These are phyloP conservation scores for Epichloe sp. DNA, from an alignment of 2,329 filamentous ascomycete species.

Conservation along the genomic window DNA sequence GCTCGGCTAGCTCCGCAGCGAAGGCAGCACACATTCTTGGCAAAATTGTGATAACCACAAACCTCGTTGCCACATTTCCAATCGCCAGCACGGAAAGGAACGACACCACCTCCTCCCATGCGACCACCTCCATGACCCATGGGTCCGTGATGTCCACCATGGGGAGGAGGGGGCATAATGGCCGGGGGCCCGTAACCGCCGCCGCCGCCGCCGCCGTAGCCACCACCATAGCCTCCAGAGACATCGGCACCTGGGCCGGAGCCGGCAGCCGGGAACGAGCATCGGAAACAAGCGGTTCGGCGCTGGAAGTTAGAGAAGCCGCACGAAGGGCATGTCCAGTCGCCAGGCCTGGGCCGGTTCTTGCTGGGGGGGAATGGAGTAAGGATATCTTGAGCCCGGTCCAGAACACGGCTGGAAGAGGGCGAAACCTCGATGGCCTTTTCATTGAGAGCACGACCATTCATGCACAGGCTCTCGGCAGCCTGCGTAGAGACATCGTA, in stretches of 20 bases:
- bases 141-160: constrained; percentile 51
- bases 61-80: constrained; percentile 98
- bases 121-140: constrained; percentile 50
- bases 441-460: constrained; percentile 92
- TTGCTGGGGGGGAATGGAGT: constrained; percentile 97
- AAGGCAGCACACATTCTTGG: constrained; percentile 96
- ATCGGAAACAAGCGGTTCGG: constrained; percentile 95
- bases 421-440: constrained; percentile 98
- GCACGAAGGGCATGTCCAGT: constrained; percentile 98
- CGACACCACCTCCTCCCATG: constrained; percentile 71
- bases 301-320: constrained; percentile 99
- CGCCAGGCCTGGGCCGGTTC: constrained; percentile 90
- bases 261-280: constrained; percentile 92
- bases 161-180: constrained; percentile 68
- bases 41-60: constrained; percentile 98
- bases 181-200: constrained; percentile 60
- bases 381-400: constrained; percentile 88
- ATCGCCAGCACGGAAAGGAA: constrained; percentile 95
- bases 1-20: constrained; percentile 92
- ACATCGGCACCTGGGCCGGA: constrained; percentile 55
- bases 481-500: constrained; percentile 41
- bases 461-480: constrained; percentile 97
- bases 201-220: constrained; percentile 41
- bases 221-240: constrained; percentile 48
- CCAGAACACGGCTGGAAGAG: constrained; percentile 90